These are phyloP conservation scores for Phytophthora kernoviae DNA, from an alignment of 352 stramenopile species.

Conservation along the genomic window DNA sequence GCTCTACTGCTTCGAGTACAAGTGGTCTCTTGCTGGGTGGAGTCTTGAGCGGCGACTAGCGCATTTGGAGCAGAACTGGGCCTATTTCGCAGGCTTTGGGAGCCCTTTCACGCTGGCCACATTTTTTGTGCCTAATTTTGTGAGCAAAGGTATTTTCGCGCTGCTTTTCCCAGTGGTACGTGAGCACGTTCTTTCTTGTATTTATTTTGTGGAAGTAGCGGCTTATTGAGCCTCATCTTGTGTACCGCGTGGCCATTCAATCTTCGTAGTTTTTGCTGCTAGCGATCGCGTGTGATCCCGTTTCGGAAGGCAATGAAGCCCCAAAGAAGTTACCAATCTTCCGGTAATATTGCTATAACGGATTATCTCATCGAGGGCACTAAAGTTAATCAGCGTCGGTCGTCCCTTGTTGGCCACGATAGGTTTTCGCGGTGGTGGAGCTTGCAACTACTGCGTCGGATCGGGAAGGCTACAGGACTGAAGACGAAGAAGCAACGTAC, in stretches of 20 bases:
- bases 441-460: conserved; percentile 77
- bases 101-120: conserved; percentile 88
- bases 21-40: conserved; percentile 88
- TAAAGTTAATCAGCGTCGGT: neutral
- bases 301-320: conserved; percentile 51
- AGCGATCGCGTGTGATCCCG: conserved; percentile 78
- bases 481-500: conserved; percentile 72
- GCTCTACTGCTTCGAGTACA: conserved; percentile 93
- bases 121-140: conserved; percentile 91
- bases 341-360: conserved; percentile 35
- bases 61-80: conserved; percentile 88
- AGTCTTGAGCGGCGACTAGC: conserved; percentile 79
- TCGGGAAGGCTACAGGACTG: conserved; percentile 77
- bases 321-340: conserved; percentile 76
- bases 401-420: neutral
- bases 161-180: conserved; percentile 85
- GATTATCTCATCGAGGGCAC: neutral
- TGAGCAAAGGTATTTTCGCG: conserved; percentile 90
- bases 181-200: neutral
- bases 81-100: conserved; percentile 88
- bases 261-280: conserved; percentile 76
- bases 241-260: neutral
- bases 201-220: neutral
- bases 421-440: conserved; percentile 87
- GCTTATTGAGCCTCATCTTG: neutral